These are phyloP conservation scores for Penicillium polonicum DNA, from an alignment of 2,329 filamentous ascomycete genomes.

Conservation along the genomic window DNA sequence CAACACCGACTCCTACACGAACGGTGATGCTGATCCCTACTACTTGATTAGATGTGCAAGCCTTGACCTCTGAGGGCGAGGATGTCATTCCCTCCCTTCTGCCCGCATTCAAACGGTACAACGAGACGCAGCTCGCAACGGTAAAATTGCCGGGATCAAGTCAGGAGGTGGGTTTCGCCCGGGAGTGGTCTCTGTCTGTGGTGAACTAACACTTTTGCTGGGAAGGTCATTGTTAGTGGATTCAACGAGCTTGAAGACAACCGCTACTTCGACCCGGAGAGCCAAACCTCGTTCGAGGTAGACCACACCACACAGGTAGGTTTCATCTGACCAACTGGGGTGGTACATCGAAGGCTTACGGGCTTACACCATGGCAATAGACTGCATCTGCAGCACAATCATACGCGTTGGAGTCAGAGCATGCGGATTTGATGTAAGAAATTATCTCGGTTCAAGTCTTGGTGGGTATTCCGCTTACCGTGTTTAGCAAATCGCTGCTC, in stretches of 20 bases:
- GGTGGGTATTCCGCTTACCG: neutral
- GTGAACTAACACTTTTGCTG: slow-evolving; percentile 1
- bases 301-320: slow-evolving; percentile 76
- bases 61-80: slow-evolving; percentile 69
- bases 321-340: neutral
- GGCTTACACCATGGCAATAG: slow-evolving; percentile 41
- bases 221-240: slow-evolving; percentile 72
- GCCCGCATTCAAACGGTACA: slow-evolving; percentile 90
- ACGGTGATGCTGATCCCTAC: slow-evolving; percentile 18
- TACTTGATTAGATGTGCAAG: slow-evolving; percentile 73
- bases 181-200: neutral
- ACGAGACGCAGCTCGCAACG: slow-evolving; percentile 88
- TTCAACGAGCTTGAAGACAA: slow-evolving; percentile 79
- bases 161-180: slow-evolving; percentile 59
- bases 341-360: slow-evolving; percentile 10
- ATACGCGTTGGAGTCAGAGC: slow-evolving; percentile 71
- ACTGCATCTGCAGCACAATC: slow-evolving; percentile 82
- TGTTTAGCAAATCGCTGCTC: slow-evolving; percentile 73
- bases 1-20: slow-evolving; percentile 12
- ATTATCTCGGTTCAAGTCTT: neutral
- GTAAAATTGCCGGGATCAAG: slow-evolving; percentile 86
- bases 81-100: slow-evolving; percentile 68
- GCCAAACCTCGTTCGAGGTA: slow-evolving; percentile 82
- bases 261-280: slow-evolving; percentile 87
- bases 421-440: slow-evolving; percentile 76